Percentiles rank a stretch among this genome's conserved stretches.
Conservation (phyloP, 1,284 basidiomycete species). For the Ustilago hordei region DNA sequence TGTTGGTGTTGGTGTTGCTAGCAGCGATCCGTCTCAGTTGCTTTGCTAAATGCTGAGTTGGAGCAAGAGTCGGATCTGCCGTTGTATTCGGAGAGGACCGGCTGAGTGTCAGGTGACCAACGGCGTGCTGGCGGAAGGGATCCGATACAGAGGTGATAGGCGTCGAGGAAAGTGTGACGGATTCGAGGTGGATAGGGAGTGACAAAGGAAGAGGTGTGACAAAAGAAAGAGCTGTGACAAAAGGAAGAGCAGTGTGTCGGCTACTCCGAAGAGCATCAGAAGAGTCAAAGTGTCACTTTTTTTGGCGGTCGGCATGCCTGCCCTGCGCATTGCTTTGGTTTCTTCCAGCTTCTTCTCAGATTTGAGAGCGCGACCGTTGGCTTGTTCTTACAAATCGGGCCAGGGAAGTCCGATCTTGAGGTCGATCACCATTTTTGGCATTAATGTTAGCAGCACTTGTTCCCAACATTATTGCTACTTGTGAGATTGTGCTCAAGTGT, state of each 20-base stretch:
- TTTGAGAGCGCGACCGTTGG: background rate
- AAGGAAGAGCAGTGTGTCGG: slow-evolving; percentile 4
- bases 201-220: slow-evolving; percentile 1
- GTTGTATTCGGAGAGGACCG: slow-evolving; percentile 7
- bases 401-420: background rate
- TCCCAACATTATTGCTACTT: background rate
- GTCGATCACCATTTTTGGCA: slow-evolving; percentile 11
- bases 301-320: background rate
- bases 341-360: slow-evolving; percentile 49
- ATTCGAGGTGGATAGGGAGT: slow-evolving; percentile 1
- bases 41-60: background rate
- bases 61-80: background rate
- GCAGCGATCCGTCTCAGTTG: background rate
- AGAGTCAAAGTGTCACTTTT: slow-evolving; percentile 33
- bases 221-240: no score
- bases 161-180: background rate
- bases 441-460: background rate
- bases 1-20: background rate
- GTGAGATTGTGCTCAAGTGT: background rate
- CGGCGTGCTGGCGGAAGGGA: slow-evolving; percentile 3
- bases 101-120: slow-evolving; percentile 1
- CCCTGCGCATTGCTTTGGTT: slow-evolving; percentile 21
- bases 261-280: background rate
- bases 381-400: background rate
- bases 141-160: slow-evolving; percentile 7